Evolutionary conservation across 441 rosid species (phyloP).

Genomic region (Populus hybrid): DNA sequence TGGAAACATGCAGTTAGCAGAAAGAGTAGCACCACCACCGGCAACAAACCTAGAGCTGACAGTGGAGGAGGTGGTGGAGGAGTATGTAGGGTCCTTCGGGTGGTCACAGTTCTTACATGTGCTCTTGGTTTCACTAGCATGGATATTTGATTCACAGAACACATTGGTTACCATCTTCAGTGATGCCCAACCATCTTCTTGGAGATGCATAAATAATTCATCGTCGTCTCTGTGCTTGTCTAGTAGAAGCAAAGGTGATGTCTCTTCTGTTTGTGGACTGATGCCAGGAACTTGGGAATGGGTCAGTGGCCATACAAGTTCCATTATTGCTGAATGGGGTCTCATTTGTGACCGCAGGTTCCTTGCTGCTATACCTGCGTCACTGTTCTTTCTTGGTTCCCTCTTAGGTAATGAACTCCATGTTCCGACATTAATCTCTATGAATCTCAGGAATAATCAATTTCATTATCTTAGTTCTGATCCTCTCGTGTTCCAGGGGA

Average conservation of each 20-base stretch:
- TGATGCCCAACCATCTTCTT: slow-evolving; percentile 21
- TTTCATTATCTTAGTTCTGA: no score
- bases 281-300: slow-evolving; percentile 19
- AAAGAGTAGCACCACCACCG: background rate
- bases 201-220: background rate
- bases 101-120: slow-evolving; percentile 54
- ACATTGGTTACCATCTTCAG: slow-evolving; percentile 59
- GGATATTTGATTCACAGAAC: slow-evolving; percentile 62
- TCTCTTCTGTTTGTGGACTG: background rate
- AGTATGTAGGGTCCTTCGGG: slow-evolving; percentile 57
- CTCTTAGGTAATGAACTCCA: background rate
- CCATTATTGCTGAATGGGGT: slow-evolving; percentile 57
- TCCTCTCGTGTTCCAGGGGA: no score
- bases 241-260: background rate
- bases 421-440: background rate
- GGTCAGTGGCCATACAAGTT: slow-evolving; percentile 40
- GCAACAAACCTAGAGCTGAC: background rate
- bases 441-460: background rate
- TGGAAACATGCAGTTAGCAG: background rate
- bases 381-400: slow-evolving; percentile 48
- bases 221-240: background rate
- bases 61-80: slow-evolving; percentile 22
- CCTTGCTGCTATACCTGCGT: slow-evolving; percentile 63
- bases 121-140: slow-evolving; percentile 55
- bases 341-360: slow-evolving; percentile 58